Evolutionary conservation across 2,329 filamentous ascomycete genomes (phyloP).

Genomic region (Leptodontidium sp.): DNA sequence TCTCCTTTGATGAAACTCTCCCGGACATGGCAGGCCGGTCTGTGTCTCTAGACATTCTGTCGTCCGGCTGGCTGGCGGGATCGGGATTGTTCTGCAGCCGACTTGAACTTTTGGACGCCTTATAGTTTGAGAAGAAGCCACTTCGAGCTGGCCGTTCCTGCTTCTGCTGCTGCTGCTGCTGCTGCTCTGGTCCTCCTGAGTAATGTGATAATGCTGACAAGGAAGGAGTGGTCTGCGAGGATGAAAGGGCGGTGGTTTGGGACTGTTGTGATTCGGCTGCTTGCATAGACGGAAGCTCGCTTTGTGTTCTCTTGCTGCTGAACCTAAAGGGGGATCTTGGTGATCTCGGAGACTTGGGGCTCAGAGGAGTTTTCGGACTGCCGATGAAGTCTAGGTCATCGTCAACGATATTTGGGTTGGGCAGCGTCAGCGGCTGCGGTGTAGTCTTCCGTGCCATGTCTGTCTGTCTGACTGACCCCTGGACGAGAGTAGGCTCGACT

Average conservation of each 20-base stretch:
- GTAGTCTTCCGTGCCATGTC: conserved; percentile 44
- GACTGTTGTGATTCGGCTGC: conserved; percentile 33
- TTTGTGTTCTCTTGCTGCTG: conserved; percentile 39
- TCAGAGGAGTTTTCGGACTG: conserved; percentile 39
- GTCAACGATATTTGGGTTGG: conserved; percentile 27
- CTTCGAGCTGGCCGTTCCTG: conserved; percentile 39
- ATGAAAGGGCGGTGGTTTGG: conserved; percentile 31
- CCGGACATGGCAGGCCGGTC: conserved; percentile 41
- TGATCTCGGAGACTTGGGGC: conserved; percentile 42
- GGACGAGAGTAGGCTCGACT: conserved; percentile 30
- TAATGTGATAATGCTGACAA: conserved; percentile 34
- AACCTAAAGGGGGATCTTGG: conserved; percentile 45
- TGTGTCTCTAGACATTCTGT: conserved; percentile 47
- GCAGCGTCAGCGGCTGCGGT: conserved; percentile 46
- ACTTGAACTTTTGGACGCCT: conserved; percentile 55
- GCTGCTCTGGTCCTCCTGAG: conserved; percentile 27
- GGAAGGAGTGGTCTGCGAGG: conserved; percentile 38
- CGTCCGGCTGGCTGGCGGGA: conserved; percentile 45
- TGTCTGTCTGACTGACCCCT: conserved; percentile 26
- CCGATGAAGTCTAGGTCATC: conserved; percentile 34
- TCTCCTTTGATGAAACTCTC: conserved; percentile 45
- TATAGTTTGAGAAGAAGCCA: conserved; percentile 57
- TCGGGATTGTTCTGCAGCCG: conserved; percentile 47
- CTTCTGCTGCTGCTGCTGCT: conserved; percentile 30
- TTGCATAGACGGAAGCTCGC: conserved; percentile 36